Base-by-base conservation (phyloP, 352 stramenopile species). In the Phytophthora hibernalis region DNA sequence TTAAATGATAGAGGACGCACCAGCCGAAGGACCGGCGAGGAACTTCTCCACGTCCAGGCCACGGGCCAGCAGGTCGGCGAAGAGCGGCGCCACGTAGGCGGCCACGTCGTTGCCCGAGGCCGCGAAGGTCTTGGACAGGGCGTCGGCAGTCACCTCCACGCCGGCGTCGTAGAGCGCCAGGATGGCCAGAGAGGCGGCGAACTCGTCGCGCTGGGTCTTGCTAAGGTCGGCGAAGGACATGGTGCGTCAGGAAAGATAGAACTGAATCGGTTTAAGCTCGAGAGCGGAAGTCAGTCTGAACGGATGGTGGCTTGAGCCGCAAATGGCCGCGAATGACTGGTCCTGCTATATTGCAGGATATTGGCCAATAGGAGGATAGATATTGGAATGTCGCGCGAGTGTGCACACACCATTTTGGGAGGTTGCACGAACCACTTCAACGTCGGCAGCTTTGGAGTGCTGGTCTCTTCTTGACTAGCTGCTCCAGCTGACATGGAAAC, bases 251-350 rank as follows among this genome's bases (percentile, higher is more conserved):
- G 82, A 75, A 80, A 80, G 77, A 76, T 68, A 76, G 72, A 87
- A 87, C 85, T 94, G 85, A 94, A 89, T 94, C 85, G 81, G 72
- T 87, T 94, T 92, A 94, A 94, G 85, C 85, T 87, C 64, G 66
- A 62, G 68, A 82, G 76, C 76, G 54, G 82, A 93, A 85, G 78
- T 89, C 84, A 92, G 83, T 89, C 83, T 84, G 74, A 66, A 61
- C 58, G 49, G 54, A 69, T 54, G 57, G n/a, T 21, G 26, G 51
- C 31, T 58, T 37, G 31, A 18, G 47, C 70, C 35, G 61, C 38
- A 65, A 74, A 72, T 75, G 50, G 49, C 31, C 31, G 67, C 61
- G 52, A 91, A 91, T 90, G 84, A 91, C 84, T 92, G 84, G 84
- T 90, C 47, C 64, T 69, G 15, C 53, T 65, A 53, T 22, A 47